Base-by-base conservation (phyloP, 2,329 filamentous ascomycete genomes). In the Talaromyces sp. region DNA sequence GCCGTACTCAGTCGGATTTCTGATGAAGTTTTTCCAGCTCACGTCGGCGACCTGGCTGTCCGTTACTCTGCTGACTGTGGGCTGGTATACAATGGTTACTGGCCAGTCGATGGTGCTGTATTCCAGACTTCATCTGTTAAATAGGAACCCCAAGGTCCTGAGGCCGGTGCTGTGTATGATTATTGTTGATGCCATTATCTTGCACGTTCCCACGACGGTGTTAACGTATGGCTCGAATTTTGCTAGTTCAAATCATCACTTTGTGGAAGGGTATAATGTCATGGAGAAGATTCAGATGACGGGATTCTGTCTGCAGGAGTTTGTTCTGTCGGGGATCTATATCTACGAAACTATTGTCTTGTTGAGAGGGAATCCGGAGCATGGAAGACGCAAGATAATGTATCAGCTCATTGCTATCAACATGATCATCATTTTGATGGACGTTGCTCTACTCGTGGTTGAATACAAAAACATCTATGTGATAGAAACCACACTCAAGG, bases 251-350 rank as follows among this genome's bases (percentile, higher is more conserved):
- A 65, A 62, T 6, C 19, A 63, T 41, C 61, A 65, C 13, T 81
- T 75, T 65, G 71, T 74, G 19, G 65, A 63, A 3, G 78, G 75
- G 7, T 82, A 81, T 70, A 78, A 79, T 50, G 70, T 81, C 39
- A 80, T 84, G 75, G 85, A 87, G 68, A 83, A 83, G 71, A 78
- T 86, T 19, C 83, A 87, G 69, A 82, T 86, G 71, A 83, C 82
- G 6, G 76, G 83, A 8, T 87, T 87, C 70, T 85, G 82, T 68
- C 62, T 85, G 13, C 85, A 87, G 68, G 85, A 87, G 65, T 77
- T 82, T 60, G 77, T 85, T 66, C 79, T 87, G 59, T 85, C 83
- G 0, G 76, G 76, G 0, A 74, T 85, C 22, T 87, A 85, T 71
- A 85, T 87, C 64, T 76, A 75, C 71, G 83, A 86, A 67, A 84